Percentiles rank a stretch among this genome's conserved stretches.
Conservation (phyloP, 2,329 filamentous ascomycete genomes). For the Neonectria coccinea region DNA sequence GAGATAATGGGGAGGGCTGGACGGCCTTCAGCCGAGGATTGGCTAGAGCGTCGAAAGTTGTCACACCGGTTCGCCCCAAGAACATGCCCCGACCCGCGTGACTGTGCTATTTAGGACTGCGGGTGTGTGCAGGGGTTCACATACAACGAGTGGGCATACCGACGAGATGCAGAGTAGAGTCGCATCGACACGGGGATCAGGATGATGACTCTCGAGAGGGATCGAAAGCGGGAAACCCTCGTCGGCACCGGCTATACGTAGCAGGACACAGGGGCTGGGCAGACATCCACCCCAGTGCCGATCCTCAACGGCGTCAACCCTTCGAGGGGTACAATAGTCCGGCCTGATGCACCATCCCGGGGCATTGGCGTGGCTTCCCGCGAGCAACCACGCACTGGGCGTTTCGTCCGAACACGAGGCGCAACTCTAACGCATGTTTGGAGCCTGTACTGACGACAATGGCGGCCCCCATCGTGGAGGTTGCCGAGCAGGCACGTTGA, state of each 20-base stretch:
- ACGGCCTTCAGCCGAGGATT: background rate
- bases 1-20: background rate
- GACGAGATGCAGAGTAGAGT: constrained; percentile 10
- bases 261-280: constrained; percentile 10
- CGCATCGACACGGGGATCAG: background rate
- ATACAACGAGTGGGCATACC: constrained; percentile 11
- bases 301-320: constrained; percentile 15
- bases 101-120: constrained; percentile 31
- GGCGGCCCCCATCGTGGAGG: constrained; percentile 28
- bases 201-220: constrained; percentile 25
- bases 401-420: constrained; percentile 39
- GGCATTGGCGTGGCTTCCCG: constrained; percentile 26
- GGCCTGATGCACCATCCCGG: constrained; percentile 30
- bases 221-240: background rate
- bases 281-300: background rate
- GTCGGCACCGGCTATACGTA: background rate
- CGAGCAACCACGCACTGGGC: constrained; percentile 21
- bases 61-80: constrained; percentile 16
- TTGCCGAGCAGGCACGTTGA: constrained; percentile 20
- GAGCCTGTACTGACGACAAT: constrained; percentile 20
- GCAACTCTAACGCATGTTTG: constrained; percentile 27
- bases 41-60: constrained; percentile 1
- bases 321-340: constrained; percentile 13
- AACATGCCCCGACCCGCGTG: constrained; percentile 24
- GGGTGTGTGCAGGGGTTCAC: constrained; percentile 28